Conservation (phyloP, 108 stramenopile species). For the Nitzschia putrida region DNA sequence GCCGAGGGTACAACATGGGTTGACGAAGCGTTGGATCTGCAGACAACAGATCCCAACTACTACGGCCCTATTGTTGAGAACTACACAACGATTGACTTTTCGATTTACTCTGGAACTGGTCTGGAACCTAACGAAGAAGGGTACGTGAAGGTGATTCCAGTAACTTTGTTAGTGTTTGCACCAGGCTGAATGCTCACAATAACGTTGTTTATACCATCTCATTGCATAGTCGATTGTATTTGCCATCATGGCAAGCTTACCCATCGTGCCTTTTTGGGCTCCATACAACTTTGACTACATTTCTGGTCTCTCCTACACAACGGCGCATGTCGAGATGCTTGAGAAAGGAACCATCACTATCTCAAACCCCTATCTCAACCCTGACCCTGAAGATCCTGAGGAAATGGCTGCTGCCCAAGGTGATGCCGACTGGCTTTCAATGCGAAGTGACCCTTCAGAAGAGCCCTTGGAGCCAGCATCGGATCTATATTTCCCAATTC, state of each 20-base stretch:
- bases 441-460: slow-evolving; percentile 41
- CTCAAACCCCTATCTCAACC: slow-evolving; percentile 2
- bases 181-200: background rate
- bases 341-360: slow-evolving; percentile 10
- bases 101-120: background rate
- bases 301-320: background rate
- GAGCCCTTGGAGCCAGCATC: slow-evolving; percentile 18
- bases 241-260: slow-evolving; percentile 31
- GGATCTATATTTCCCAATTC: slow-evolving; percentile 2
- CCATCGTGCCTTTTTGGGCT: slow-evolving; percentile 38
- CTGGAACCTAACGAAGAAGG: background rate
- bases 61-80: slow-evolving; percentile 4
- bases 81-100: background rate
- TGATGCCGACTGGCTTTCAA: slow-evolving; percentile 14
- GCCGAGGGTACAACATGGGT: background rate
- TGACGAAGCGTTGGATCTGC: background rate
- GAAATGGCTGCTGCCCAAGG: slow-evolving; percentile 19
- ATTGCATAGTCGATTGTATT: background rate
- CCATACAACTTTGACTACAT: background rate
- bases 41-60: background rate
- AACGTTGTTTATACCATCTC: background rate
- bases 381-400: slow-evolving; percentile 35
- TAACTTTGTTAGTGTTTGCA: background rate
- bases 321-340: slow-evolving; percentile 41
- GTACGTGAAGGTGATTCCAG: background rate